These are phyloP conservation scores for Purpureocillium lavendulum DNA, from an alignment of 2,329 filamentous ascomycete species.

Conservation along the genomic window DNA sequence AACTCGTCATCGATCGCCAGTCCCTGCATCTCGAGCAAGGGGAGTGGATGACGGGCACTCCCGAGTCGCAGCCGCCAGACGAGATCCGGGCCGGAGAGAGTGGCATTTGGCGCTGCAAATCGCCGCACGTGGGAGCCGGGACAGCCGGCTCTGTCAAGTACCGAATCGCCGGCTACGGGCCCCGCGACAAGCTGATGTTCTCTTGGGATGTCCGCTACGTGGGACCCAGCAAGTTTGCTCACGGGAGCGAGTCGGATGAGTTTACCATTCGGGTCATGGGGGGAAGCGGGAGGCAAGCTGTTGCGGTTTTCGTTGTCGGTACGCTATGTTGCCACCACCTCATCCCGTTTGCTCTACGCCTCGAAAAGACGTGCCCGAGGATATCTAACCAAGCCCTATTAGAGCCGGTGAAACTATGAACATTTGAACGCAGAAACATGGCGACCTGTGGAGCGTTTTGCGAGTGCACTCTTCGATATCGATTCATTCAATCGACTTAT, in stretches of 20 bases:
- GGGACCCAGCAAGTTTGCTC: conserved; percentile 1
- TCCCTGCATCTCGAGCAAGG: conserved; percentile 1
- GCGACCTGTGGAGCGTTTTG: too few relatives aligned
- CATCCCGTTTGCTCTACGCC: too few relatives aligned
- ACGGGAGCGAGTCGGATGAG: background rate
- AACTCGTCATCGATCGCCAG: background rate
- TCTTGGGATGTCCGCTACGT: conserved; percentile 1
- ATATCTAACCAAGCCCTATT: too few relatives aligned
- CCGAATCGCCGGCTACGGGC: conserved; percentile 1
- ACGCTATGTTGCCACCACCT: too few relatives aligned
- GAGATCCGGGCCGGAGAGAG: conserved; percentile 4
- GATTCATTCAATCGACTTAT: too few relatives aligned
- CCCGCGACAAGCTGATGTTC: background rate
- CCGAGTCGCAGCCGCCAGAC: background rate
- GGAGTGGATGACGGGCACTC: conserved; percentile 2
- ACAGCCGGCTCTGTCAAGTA: background rate
- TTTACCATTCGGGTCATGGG: background rate
- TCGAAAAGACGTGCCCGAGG: too few relatives aligned
- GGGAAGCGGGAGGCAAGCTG: background rate
- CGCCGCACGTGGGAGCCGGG: background rate
- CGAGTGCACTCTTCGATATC: too few relatives aligned
- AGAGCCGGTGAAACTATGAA: too few relatives aligned
- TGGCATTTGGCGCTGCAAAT: conserved; percentile 3
- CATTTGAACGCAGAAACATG: too few relatives aligned
- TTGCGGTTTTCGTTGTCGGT: conserved; percentile 2